Evolutionary conservation across 148 eudicot genomes (phyloP), one percentile per base, ranked within the genome.

Genomic region (Heliamphora exappendiculata): DNA sequence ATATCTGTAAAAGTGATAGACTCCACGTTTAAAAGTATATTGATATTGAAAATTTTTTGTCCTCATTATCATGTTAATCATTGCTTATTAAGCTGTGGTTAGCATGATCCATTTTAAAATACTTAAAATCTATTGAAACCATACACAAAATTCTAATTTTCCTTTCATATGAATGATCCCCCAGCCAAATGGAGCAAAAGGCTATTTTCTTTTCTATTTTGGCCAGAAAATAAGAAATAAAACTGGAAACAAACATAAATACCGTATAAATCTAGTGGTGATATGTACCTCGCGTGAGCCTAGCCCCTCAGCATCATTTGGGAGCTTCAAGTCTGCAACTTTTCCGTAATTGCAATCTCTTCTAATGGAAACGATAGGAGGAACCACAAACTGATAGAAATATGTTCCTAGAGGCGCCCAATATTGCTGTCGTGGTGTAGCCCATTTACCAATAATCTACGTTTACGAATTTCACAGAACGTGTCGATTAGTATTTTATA

Each of bases 351-450:
- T 85, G 39, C 90, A 87, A 67, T 87, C 90, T 67, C 86, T 81
- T 64, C 90, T 66, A 19, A 81, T 81, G 34, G 84, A 74, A 74
- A 87, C 81, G 31, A 87, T 74, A 2, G 86, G 78, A 24, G 89
- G 89, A 45, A 87, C 86, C 22, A 84, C 87, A 81, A 87, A 87
- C 79, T 87, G 89, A 74, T 84, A 78, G 80, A 87, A 87, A 76
- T 76, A 84, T 9, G 89, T 87, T 29, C 87, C 89, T n/a, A 79
- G 69, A 10, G 87, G 86, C 14, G 89, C 89, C 73, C 84, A 84
- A 28, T 39, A 78, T 60, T 87, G 89, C 69, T 84, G 83, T 28
- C 80, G 24, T 0, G 86, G 87, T 12, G 87, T 87, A 19, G 80
- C 59, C 89, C 89, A 87, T 80, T 84, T 87, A 22, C 87, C 89